These are phyloP conservation scores for Cytospora piceicola DNA, from an alignment of 2,329 filamentous ascomycete genomes.

Conservation along the genomic window DNA sequence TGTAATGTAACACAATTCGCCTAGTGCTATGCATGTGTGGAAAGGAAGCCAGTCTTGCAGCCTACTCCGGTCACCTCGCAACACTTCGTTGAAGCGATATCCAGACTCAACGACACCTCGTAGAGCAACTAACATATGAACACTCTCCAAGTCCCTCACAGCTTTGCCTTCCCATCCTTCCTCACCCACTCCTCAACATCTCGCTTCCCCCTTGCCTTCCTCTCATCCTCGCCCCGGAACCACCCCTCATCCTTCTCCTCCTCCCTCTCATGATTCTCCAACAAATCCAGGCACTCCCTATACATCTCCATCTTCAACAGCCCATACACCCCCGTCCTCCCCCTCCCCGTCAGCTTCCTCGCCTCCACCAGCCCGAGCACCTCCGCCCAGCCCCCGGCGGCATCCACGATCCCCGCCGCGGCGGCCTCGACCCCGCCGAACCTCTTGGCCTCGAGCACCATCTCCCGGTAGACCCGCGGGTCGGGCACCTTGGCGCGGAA, in stretches of 20 bases:
- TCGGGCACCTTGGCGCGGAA: constrained; percentile 70
- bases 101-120: not conserved
- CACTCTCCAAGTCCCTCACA: constrained; percentile 36
- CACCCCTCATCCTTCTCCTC: constrained; percentile 53
- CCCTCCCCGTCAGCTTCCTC: constrained; percentile 63
- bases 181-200: constrained; percentile 55
- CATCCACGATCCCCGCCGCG: constrained; percentile 70
- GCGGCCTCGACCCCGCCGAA: constrained; percentile 68
- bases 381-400: constrained; percentile 66
- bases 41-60: too few species aligned
- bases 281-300: constrained; percentile 62
- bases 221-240: constrained; percentile 46
- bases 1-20: too few species aligned
- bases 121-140: not conserved
- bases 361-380: constrained; percentile 63
- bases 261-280: constrained; percentile 56
- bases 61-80: too few species aligned
- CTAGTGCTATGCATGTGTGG: too few species aligned
- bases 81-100: not conserved
- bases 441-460: constrained; percentile 75
- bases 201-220: constrained; percentile 48
- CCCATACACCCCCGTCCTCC: constrained; percentile 69
- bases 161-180: constrained; percentile 46
- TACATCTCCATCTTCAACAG: constrained; percentile 78
- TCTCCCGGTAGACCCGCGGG: constrained; percentile 58